Evolutionary conservation across 305 asterid genomes (phyloP), one percentile per base, ranked within the genome.

Genomic region (Rubia occidens): DNA sequence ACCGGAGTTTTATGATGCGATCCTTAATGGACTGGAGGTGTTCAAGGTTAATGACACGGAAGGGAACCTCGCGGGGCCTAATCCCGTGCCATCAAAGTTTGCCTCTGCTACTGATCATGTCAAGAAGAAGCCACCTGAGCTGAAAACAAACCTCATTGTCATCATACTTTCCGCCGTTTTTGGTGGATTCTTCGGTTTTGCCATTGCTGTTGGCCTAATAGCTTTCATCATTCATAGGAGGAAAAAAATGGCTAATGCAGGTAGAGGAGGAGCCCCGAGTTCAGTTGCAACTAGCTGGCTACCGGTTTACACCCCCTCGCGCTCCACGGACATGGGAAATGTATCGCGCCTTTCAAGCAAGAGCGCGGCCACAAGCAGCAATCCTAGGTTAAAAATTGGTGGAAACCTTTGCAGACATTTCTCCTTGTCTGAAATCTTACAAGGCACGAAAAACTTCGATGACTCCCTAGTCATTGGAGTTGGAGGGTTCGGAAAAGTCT

Each of bases 401-500:
- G 87, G 88, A 69, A 81, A 87, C 63, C 83, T 80, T 7, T 86
- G 95, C 60, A 76, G 90, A 32, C 87, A 80, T 61, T 89, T 91
- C 85, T 59, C 86, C 18, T 62, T 89, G 60, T 66, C 81, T 1
- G 96, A 91, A 79, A 80, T 91, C 61, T 75, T 74, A 71, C 76
- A 63, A 1, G 91, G 81, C 44, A 86, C 97, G 0, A 68, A 78
- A 21, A 70, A 78, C 45, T 91, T 89, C 59, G 82, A 80, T 2
- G 95, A 89, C 67, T 69, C 82, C 1, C 69, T 72, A 44, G 85
- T 87, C 2, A 77, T 91, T 45, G 97, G 97, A 15, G 85, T 86
- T 32, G 97, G 96, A 44, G 97, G 97, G 44, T 91, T 89, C 39
- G 97, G 96, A 3, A 91, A 89, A 66, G 96, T 91, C 0, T 91